Evolutionary conservation across 805 yeast genomes (phyloP).

Genomic region (Naumovozyma castellii): DNA sequence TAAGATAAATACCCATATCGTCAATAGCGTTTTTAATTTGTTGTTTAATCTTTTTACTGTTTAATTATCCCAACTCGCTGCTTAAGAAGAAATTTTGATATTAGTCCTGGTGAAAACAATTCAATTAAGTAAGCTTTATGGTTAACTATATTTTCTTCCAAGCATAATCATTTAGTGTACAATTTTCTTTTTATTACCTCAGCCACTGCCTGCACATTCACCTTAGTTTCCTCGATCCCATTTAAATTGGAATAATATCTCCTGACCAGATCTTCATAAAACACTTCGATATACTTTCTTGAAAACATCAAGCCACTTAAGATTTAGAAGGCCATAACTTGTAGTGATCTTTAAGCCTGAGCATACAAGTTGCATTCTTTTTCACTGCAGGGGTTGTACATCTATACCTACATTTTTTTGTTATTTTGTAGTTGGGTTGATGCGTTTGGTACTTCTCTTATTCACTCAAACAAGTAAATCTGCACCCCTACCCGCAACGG

Average conservation of each 20-base stretch:
- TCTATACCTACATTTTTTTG: too few relatives aligned
- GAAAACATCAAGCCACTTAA: not conserved
- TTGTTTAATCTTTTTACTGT: not conserved
- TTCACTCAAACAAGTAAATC: too few relatives aligned
- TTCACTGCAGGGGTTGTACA: too few relatives aligned
- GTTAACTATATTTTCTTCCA: not conserved
- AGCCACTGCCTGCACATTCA: not conserved
- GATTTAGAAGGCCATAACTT: too few relatives aligned
- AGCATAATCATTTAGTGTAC: not conserved
- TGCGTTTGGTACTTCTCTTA: too few relatives aligned
- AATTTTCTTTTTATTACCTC: not conserved
- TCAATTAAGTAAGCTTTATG: not conserved
- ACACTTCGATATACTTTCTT: not conserved
- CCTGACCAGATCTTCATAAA: not conserved
- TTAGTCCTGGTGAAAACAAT: not conserved
- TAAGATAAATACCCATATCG: constrained; percentile 1
- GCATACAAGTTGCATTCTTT: too few relatives aligned
- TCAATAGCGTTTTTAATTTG: not conserved
- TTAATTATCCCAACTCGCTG: too few relatives aligned
- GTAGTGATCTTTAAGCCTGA: too few relatives aligned
- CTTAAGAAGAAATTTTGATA: not conserved
- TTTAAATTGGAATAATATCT: not conserved
- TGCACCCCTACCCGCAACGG: too few relatives aligned
- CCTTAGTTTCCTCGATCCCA: not conserved
- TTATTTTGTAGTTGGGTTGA: too few relatives aligned